Percentiles rank a stretch among this genome's conserved stretches.
Evolutionary conservation across 345 rosid genomes (phyloP).

Genomic region (Linum trigynum): DNA sequence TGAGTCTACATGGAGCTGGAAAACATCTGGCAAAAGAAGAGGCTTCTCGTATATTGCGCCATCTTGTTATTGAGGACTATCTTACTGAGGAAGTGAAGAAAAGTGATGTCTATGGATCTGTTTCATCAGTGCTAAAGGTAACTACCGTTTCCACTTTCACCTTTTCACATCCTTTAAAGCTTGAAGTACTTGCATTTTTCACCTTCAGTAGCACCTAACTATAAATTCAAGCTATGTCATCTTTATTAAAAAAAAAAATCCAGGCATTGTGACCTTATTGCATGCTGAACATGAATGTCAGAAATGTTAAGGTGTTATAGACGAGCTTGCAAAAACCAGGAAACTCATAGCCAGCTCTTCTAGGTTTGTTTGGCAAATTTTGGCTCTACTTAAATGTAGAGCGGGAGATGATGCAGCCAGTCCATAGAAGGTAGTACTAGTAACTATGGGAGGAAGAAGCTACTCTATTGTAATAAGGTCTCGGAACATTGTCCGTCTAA

Average conservation of each 20-base stretch:
- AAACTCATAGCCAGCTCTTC: neutral
- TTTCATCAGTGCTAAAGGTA: slow-evolving; percentile 88
- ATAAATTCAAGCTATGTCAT: no score
- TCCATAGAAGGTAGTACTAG: neutral
- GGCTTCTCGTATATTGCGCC: slow-evolving; percentile 75
- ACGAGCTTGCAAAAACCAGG: neutral
- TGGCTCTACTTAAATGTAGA: no score
- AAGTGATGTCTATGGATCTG: slow-evolving; percentile 88
- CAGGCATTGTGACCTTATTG: no score
- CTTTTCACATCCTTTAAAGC: no score
- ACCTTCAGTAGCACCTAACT: neutral
- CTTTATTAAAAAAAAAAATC: no score
- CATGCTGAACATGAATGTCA: no score
- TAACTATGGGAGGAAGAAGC: no score
- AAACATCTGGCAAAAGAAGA: slow-evolving; percentile 72
- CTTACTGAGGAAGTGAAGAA: slow-evolving; percentile 89
- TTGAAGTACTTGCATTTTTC: neutral
- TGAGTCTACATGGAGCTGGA: slow-evolving; percentile 90
- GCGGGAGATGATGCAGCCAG: neutral
- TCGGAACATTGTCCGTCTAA: no score
- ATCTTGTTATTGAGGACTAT: slow-evolving; percentile 73
- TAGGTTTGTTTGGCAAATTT: neutral
- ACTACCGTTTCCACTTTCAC: slow-evolving; percentile 13
- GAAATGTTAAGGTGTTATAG: no score
- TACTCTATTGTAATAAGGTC: neutral